Evolutionary conservation across 352 stramenopile species (phyloP).

Genomic region (Peronospora farinosa): DNA sequence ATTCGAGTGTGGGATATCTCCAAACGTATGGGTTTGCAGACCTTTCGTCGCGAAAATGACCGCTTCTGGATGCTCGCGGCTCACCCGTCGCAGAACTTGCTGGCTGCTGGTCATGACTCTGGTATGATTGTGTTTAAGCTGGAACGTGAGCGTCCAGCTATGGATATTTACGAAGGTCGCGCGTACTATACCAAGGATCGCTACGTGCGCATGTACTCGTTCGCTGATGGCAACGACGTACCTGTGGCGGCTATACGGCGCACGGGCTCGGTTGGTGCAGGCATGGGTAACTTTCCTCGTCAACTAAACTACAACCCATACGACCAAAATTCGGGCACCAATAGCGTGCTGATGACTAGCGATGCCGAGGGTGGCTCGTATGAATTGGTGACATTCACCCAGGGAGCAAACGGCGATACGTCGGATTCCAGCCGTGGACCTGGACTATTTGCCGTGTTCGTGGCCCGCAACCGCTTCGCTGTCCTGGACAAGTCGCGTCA

Average conservation of each 20-base stretch:
- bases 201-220: constrained; percentile 97
- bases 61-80: constrained; percentile 98
- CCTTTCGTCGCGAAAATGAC: constrained; percentile 97
- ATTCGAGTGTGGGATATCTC: constrained; percentile 99
- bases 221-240: constrained; percentile 72
- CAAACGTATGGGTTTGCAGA: constrained; percentile 98
- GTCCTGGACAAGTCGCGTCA: constrained; percentile 95
- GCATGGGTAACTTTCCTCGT: constrained; percentile 91
- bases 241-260: constrained; percentile 66
- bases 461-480: constrained; percentile 96
- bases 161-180: constrained; percentile 78
- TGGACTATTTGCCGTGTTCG: constrained; percentile 95
- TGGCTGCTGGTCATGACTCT: constrained; percentile 98
- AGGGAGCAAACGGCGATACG: constrained; percentile 65
- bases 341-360: constrained; percentile 90
- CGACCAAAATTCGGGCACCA: constrained; percentile 84
- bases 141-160: constrained; percentile 94
- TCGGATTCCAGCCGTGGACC: constrained; percentile 91
- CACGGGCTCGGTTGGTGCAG: constrained; percentile 56
- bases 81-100: constrained; percentile 95
- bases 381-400: constrained; percentile 94
- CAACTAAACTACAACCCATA: constrained; percentile 95
- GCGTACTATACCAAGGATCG: constrained; percentile 97
- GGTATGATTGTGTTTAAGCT: constrained; percentile 99
- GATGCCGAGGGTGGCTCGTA: constrained; percentile 96